Evolutionary conservation across 352 stramenopile genomes (phyloP), one percentile per base, ranked within the genome.

Genomic region (Pythium periplocum): DNA sequence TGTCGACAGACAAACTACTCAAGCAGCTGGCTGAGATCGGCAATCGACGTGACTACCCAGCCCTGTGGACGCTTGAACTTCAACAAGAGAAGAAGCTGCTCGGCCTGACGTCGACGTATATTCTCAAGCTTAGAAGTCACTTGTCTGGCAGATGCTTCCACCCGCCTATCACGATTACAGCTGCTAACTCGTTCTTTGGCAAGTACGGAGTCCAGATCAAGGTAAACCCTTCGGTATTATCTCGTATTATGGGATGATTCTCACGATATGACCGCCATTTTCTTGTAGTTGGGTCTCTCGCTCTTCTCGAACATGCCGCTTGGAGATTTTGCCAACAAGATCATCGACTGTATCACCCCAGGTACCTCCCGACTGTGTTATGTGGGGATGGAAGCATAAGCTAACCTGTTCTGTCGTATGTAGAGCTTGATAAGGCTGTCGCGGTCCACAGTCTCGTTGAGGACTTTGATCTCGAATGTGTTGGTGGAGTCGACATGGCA

Each of bases 61-160:
- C 47, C 4, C 11, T 62, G 33, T 62, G 55, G 55, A 57, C 48
- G 10, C 30, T 62, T 5, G 17, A 26, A 30, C 3, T 42, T 32
- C 39, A 53, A 35, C 38, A 26, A n/a, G 26, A 45, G 2, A 38
- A 48, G 7, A 34, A 11, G 2, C 46, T 52, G 3, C 8, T 39
- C 4, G 17, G 17, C 17, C 17, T 26, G 17, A 5, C 17, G 8
- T 4, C 45, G 1, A 31, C 35, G 2, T 62, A 53, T 35, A 48
- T 48, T 47, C 34, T 62, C 0, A 6, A 45, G 11, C 30, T 62
- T 4, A 38, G 42, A 7, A 56, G 55, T 12, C 12, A 56, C 30
- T 32, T 62, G 10, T 53, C 41, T n/a, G 55, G 55, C 2, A 37
- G 33, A 36, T 62, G 55, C 42, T 56, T 41, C 32, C 55, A 62